Conservation (phyloP, 163 green algal species). For the Botryococcus braunii region DNA sequence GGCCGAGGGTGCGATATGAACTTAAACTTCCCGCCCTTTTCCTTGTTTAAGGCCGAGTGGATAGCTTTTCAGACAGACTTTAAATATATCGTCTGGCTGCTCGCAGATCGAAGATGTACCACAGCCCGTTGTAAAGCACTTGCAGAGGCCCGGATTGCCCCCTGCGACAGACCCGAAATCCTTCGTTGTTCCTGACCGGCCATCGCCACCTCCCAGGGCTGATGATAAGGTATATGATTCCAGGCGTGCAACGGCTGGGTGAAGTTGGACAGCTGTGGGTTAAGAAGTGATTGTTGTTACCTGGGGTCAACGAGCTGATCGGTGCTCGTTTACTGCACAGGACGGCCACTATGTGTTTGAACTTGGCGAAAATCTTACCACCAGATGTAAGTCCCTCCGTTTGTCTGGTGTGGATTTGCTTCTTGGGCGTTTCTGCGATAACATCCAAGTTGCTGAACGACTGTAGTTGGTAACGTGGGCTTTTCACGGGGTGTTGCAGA, state of each 20-base stretch:
- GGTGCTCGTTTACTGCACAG: slow-evolving; percentile 30
- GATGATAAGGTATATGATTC: slow-evolving; percentile 49
- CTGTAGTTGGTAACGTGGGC: neutral
- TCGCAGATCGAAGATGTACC: neutral
- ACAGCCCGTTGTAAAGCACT: neutral
- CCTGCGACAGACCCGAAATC: slow-evolving; percentile 22
- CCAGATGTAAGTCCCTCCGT: slow-evolving; percentile 52
- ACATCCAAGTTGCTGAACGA: neutral
- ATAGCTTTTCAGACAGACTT: too few relatives aligned
- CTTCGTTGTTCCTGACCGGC: slow-evolving; percentile 42
- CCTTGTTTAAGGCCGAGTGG: neutral
- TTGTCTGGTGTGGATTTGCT: neutral
- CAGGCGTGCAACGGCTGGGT: neutral
- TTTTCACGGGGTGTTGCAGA: slow-evolving; percentile 44
- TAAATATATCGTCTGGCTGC: neutral
- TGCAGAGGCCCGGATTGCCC: slow-evolving; percentile 33
- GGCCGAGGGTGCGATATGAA: neutral
- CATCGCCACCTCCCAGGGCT: slow-evolving; percentile 35
- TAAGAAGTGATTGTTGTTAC: slow-evolving; percentile 4
- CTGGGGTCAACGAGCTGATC: too few relatives aligned
- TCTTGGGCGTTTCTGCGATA: too few relatives aligned
- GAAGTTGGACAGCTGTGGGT: neutral
- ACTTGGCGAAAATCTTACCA: slow-evolving; percentile 76
- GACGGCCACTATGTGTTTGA: slow-evolving; percentile 77
- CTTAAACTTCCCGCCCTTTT: neutral